Evolutionary conservation across 1,284 basidiomycete genomes (phyloP).

Genomic region (Pseudozyma sp.): DNA sequence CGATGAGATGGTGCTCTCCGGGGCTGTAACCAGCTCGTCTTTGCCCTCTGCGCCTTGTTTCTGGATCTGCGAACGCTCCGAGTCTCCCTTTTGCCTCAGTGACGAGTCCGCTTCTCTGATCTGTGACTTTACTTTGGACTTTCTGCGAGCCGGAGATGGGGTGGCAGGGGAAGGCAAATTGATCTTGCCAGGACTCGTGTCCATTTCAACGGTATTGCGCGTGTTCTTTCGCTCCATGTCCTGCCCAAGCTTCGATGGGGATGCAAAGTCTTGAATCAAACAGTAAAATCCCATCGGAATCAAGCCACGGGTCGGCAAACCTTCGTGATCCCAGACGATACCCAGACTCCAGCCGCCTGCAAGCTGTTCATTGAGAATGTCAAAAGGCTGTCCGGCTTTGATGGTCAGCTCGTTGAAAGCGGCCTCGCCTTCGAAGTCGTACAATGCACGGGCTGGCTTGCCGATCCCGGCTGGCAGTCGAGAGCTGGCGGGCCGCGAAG

Average conservation of each 20-base stretch:
- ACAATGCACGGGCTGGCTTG: conserved; percentile 53
- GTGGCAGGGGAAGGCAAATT: conserved; percentile 9
- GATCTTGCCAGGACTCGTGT: background rate
- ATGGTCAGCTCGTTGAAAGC: conserved; percentile 59
- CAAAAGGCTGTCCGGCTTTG: conserved; percentile 51
- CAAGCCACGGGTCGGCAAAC: conserved; percentile 46
- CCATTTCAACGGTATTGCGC: background rate
- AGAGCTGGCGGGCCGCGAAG: conserved; percentile 14
- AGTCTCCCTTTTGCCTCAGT: background rate
- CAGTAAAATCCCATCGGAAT: conserved; percentile 61
- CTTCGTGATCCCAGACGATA: conserved; percentile 36
- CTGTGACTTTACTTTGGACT: background rate
- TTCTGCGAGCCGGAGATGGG: conserved; percentile 1
- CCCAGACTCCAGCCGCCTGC: conserved; percentile 61
- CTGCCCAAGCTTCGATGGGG: conserved; percentile 22
- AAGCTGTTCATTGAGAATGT: conserved; percentile 57
- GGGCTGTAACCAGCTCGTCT: background rate
- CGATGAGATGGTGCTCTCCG: background rate
- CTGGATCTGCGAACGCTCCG: background rate
- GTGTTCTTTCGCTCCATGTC: conserved; percentile 15
- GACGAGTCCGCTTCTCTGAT: background rate
- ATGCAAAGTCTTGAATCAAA: conserved; percentile 52
- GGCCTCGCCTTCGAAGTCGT: conserved; percentile 56
- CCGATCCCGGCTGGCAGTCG: conserved; percentile 41
- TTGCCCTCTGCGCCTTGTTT: background rate